Base-by-base conservation (phyloP, 1,284 basidiomycete species). In the Fistulina hepatica region DNA sequence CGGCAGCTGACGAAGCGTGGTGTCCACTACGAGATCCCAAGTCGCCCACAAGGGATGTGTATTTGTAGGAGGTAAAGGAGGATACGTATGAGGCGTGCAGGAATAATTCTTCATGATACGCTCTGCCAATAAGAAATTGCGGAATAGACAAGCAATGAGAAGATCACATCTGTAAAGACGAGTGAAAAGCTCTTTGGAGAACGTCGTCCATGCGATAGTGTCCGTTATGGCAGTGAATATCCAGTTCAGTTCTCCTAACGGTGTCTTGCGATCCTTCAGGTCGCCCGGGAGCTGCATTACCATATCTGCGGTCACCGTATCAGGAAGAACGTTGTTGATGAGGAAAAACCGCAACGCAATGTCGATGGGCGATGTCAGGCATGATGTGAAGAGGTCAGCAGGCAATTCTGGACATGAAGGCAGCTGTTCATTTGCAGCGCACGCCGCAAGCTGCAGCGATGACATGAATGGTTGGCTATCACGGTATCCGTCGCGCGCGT, bases 161-260 rank as follows among this genome's bases (percentile, higher is more conserved):
- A 98, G 73, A 55, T 98, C 94, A 43, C 93, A 95, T 33, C 95
- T 76, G 60, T 97, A 98, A 21, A 98, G 66, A 25, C 90, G 76
- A 30, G 91, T 92, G 61, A 98, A 98, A 9, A 92, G 76, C 36
- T 94, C 89, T 36, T 85, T 76, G 15, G 92, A 86, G 53, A 98
- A 92, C 0, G 91, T 90, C 9, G 93, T 92, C 94, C 95, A 98
- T 10, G 95, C 95, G 46, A 98, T 97, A 6, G 94, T 97, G 60
- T 98, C 94, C 12, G 94, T 98, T 46, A 98, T 91, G 27, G 94
- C 91, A 2, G 91, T 97, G 62, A 98, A 97, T 50, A 98, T 97
- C 94, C 95, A 98, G 59, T 97, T 97, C 20, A 98, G 76, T 60
- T 98, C 94, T 37, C 94, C 94, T 2, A 98, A 69, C 1, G 94